Evolutionary conservation across 2,329 filamentous ascomycete genomes (phyloP).

Genomic region (Neospermospora avenae): DNA sequence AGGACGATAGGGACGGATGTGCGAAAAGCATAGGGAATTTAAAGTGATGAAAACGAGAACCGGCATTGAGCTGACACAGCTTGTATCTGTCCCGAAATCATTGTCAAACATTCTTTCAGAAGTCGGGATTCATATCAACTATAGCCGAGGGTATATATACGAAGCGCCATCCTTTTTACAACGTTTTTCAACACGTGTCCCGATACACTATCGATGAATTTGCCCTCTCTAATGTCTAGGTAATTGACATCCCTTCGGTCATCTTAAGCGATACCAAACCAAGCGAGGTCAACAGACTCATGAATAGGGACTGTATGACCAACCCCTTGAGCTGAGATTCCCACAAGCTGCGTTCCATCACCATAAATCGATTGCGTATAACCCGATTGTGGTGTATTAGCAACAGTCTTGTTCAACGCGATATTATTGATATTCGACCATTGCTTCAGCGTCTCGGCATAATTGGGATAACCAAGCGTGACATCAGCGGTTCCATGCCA

Average conservation of each 20-base stretch:
- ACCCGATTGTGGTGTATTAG: conserved; percentile 29
- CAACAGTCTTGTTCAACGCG: conserved; percentile 29
- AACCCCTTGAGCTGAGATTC: conserved; percentile 33
- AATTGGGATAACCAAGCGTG: conserved; percentile 40
- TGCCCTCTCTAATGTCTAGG: neutral
- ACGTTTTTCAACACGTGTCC: neutral
- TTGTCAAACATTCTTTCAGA: too few relatives aligned
- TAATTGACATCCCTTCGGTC: neutral
- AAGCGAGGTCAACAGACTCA: conserved; percentile 31
- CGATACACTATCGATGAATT: neutral
- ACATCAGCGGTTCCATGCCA: conserved; percentile 39
- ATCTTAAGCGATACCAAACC: conserved; percentile 18
- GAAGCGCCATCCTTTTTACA: conserved; percentile 6
- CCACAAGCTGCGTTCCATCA: conserved; percentile 35
- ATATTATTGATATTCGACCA: conserved; percentile 44
- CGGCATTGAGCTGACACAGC: too few relatives aligned
- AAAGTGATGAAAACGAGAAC: too few relatives aligned
- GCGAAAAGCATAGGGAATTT: too few relatives aligned
- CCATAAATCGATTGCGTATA: conserved; percentile 37
- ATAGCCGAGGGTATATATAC: too few relatives aligned
- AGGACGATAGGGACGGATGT: too few relatives aligned
- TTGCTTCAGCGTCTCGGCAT: conserved; percentile 44
- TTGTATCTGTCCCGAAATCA: too few relatives aligned
- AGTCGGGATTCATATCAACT: too few relatives aligned
- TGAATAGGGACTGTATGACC: conserved; percentile 35